A percentile compares a stretch with the other conserved stretches of the same genome.
phyloP scores from a whole-genome alignment of 1,284 basidiomycete species.

The Microbotryomycetes sp. region DNA sequence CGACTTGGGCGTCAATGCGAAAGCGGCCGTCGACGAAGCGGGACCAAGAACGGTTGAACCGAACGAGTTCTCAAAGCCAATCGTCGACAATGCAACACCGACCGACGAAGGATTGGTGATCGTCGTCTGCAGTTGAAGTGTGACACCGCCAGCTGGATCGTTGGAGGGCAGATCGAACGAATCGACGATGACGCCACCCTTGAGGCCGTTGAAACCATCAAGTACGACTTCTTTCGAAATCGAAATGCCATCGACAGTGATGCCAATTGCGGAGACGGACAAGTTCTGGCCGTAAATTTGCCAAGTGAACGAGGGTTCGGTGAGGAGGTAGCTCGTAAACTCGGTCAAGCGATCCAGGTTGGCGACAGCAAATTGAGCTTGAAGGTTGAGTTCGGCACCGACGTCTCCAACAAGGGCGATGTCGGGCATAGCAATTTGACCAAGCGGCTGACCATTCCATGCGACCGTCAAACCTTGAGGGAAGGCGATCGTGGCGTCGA shows the following conservation, averaged over 20 bases:
- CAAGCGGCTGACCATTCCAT: conserved; percentile 58
- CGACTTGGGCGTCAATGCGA: conserved; percentile 56
- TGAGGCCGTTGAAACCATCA: conserved; percentile 65
- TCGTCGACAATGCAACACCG: conserved; percentile 58
- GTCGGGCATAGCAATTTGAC: conserved; percentile 59
- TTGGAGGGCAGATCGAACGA: conserved; percentile 66
- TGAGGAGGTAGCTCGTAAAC: conserved; percentile 62
- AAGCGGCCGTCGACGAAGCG: conserved; percentile 49
- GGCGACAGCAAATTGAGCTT: conserved; percentile 57
- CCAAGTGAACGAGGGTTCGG: conserved; percentile 65
- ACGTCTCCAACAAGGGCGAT: conserved; percentile 49
- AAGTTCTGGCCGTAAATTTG: conserved; percentile 62
- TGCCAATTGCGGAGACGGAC: conserved; percentile 49
- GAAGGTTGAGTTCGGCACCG: conserved; percentile 56
- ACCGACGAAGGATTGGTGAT: conserved; percentile 69
- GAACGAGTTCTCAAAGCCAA: conserved; percentile 58
- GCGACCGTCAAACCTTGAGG: conserved; percentile 57
- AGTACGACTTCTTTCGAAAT: conserved; percentile 60
- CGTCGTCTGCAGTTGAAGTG: conserved; percentile 58
- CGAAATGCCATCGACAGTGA: conserved; percentile 28
- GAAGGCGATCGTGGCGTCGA: conserved; percentile 65
- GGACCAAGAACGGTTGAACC: conserved; percentile 56
- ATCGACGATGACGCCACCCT: conserved; percentile 58
- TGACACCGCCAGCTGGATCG: conserved; percentile 68
- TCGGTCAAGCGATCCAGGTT: conserved; percentile 57